These are phyloP conservation scores for Metschnikowia arizonensis DNA, from an alignment of 805 yeast genomes.

Conservation along the genomic window DNA sequence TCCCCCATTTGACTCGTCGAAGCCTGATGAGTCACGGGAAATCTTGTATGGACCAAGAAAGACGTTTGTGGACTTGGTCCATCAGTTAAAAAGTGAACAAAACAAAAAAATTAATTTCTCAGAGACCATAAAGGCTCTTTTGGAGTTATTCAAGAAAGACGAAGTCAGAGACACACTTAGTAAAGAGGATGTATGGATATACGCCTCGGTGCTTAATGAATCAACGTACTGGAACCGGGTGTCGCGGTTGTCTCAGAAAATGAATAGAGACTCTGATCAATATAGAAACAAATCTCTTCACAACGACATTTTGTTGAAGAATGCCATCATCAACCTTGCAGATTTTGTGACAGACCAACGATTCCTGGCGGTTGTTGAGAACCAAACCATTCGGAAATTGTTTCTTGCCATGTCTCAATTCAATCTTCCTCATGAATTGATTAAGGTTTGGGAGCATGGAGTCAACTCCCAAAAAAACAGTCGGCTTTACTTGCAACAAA, in stretches of 20 bases:
- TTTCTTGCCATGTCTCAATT: slow-evolving; percentile 31
- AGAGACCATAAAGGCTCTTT: slow-evolving; percentile 9
- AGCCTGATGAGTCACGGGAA: not conserved
- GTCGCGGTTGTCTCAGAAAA: slow-evolving; percentile 27
- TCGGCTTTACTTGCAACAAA: slow-evolving; percentile 52
- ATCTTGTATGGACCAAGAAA: not conserved
- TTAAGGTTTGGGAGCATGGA: slow-evolving; percentile 66
- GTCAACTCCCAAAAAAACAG: slow-evolving; percentile 42
- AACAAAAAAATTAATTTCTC: slow-evolving; percentile 1
- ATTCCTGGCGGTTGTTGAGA: slow-evolving; percentile 23
- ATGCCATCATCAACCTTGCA: slow-evolving; percentile 30
- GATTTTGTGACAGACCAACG: slow-evolving; percentile 30
- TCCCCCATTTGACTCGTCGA: not conserved
- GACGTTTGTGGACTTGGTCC: slow-evolving; percentile 28
- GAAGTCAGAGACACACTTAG: slow-evolving; percentile 11
- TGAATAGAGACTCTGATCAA: slow-evolving; percentile 39
- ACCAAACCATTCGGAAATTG: slow-evolving; percentile 23
- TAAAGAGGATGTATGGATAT: slow-evolving; percentile 10
- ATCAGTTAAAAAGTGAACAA: slow-evolving; percentile 15
- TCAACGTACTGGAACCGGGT: slow-evolving; percentile 29
- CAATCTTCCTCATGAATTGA: slow-evolving; percentile 54
- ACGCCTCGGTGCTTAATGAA: slow-evolving; percentile 15
- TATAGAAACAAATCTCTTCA: slow-evolving; percentile 21
- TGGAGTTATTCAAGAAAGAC: slow-evolving; percentile 14
- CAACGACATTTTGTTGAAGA: slow-evolving; percentile 27